Evolutionary conservation across 495 filamentous ascomycete genomes (phyloP).

Genomic region (Diplogelasinospora grovesii): DNA sequence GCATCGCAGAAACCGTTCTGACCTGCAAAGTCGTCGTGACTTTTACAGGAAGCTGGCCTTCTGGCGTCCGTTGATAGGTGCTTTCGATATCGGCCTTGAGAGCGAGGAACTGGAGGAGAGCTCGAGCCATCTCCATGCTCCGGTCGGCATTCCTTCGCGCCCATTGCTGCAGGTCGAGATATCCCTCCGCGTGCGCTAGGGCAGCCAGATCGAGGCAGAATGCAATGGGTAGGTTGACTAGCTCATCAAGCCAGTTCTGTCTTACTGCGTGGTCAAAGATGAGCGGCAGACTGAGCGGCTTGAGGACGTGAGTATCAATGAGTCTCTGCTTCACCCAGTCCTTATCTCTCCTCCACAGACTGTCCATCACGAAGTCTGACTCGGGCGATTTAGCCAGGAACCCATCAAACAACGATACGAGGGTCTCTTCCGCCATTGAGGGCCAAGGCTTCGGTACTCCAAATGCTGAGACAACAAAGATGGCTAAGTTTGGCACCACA

Average conservation of each 20-base stretch:
- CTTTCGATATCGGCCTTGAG: constrained; percentile 81
- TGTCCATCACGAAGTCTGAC: constrained; percentile 78
- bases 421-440: constrained; percentile 46
- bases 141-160: constrained; percentile 57
- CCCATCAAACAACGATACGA: constrained; percentile 45
- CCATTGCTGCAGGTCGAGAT: constrained; percentile 80
- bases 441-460: constrained; percentile 53
- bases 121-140: constrained; percentile 51
- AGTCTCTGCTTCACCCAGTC: constrained; percentile 74
- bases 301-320: constrained; percentile 67
- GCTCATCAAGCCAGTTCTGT: constrained; percentile 74
- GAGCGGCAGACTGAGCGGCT: constrained; percentile 64
- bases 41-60: constrained; percentile 45
- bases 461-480: constrained; percentile 75
- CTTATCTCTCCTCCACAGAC: constrained; percentile 81
- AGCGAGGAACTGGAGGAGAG: constrained; percentile 65
- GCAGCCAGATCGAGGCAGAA: constrained; percentile 87
- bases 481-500: constrained; percentile 60
- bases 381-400: constrained; percentile 47
- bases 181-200: constrained; percentile 73
- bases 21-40: constrained; percentile 57
- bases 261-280: constrained; percentile 78
- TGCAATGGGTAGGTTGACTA: constrained; percentile 65
- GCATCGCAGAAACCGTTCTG: constrained; percentile 74
- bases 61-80: constrained; percentile 54